Conservation (phyloP, 164 flowering plant species). For the Protea cynaroides region DNA sequence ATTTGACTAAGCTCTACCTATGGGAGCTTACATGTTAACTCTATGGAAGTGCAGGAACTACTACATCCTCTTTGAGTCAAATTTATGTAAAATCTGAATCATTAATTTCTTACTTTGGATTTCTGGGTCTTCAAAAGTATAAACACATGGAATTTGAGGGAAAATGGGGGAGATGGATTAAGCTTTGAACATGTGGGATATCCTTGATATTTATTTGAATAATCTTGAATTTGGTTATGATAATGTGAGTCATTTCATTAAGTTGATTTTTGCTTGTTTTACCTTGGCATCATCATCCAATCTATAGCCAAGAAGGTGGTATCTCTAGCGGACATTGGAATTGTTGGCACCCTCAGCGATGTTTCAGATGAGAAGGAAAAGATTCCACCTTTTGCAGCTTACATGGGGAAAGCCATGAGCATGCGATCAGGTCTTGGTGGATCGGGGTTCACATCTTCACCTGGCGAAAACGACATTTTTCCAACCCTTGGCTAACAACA, state of each 20-base stretch:
- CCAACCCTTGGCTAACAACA: conserved; percentile 45
- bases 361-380: conserved; percentile 60
- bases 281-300: background rate
- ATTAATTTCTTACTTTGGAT: no score
- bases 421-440: conserved; percentile 55
- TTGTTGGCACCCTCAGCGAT: conserved; percentile 71
- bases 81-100: no score
- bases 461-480: conserved; percentile 49
- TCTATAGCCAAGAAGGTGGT: conserved; percentile 80
- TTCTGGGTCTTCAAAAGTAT: background rate
- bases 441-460: conserved; percentile 43
- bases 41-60: no score
- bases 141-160: no score
- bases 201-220: background rate
- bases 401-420: conserved; percentile 89
- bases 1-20: no score
- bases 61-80: no score
- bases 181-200: background rate
- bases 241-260: background rate
- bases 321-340: conserved; percentile 76
- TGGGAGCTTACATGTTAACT: no score
- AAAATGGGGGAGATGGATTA: background rate
- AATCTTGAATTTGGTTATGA: background rate
- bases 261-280: background rate
- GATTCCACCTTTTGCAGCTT: conserved; percentile 40